Evolutionary conservation across 2,329 filamentous ascomycete genomes (phyloP).

Genomic region (Cephalotrichum gorgonifer): DNA sequence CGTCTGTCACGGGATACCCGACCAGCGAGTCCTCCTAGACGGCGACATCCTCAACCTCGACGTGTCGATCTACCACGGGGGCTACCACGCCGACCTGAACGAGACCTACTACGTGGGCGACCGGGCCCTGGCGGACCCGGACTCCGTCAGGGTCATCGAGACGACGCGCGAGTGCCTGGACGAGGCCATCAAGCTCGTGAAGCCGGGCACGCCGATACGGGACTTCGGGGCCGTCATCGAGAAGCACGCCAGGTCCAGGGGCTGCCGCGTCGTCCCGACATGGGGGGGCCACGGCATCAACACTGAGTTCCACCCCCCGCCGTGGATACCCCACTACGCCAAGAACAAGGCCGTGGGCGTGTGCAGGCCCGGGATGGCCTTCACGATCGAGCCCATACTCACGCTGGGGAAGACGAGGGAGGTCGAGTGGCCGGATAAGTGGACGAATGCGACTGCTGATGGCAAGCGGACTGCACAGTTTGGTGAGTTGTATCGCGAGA

Average conservation of each 20-base stretch:
- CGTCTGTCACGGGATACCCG: constrained; percentile 97
- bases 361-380: constrained; percentile 94
- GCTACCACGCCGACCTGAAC: constrained; percentile 93
- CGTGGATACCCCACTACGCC: constrained; percentile 92
- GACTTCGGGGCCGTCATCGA: constrained; percentile 94
- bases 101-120: constrained; percentile 98
- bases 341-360: constrained; percentile 96
- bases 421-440: constrained; percentile 96
- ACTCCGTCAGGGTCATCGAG: constrained; percentile 84
- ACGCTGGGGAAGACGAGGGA: constrained; percentile 83
- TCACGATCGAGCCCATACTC: constrained; percentile 99
- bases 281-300: constrained; percentile 97
- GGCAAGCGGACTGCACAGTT: constrained; percentile 90
- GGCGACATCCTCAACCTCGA: constrained; percentile 98
- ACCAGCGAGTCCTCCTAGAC: constrained; percentile 75
- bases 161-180: constrained; percentile 80
- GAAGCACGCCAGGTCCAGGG: constrained; percentile 75
- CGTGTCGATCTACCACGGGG: constrained; percentile 85
- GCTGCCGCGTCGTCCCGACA: constrained; percentile 86
- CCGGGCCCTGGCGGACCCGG: constrained; percentile 71
- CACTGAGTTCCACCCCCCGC: constrained; percentile 82
- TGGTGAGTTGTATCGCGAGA: constrained; percentile 46
- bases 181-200: constrained; percentile 83
- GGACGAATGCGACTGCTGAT: constrained; percentile 91
- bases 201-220: constrained; percentile 84